A percentile compares a stretch with the other conserved stretches of the same genome.
phyloP scores from a whole-genome alignment of 1,284 basidiomycete species.

The Sporisorium scitamineum region DNA sequence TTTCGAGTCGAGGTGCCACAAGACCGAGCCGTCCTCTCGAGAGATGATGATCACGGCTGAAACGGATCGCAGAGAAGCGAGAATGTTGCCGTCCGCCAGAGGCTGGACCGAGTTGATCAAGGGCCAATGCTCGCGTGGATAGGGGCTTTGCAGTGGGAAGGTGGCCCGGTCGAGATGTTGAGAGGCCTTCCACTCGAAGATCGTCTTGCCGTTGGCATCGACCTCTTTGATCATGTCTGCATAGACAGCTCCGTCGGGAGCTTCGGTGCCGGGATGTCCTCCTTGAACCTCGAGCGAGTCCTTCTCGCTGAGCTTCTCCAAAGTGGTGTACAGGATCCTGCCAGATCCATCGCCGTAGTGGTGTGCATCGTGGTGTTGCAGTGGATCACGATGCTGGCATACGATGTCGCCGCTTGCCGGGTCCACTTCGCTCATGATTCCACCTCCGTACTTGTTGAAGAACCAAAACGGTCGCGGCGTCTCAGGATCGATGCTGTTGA shows the following conservation, averaged over 20 bases:
- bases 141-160: constrained; percentile 3
- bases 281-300: constrained; percentile 2
- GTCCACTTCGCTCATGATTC: constrained; percentile 7
- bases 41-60: constrained; percentile 5
- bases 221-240: constrained; percentile 6
- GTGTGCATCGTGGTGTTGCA: constrained; percentile 5
- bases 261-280: constrained; percentile 6
- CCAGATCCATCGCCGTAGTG: constrained; percentile 7
- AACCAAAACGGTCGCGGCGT: constrained; percentile 6
- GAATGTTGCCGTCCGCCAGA: constrained; percentile 1
- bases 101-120: constrained; percentile 6
- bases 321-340: constrained; percentile 1
- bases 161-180: not conserved
- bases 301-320: not conserved
- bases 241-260: constrained; percentile 2
- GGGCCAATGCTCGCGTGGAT: constrained; percentile 6
- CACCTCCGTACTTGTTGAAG: constrained; percentile 5
- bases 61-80: constrained; percentile 5
- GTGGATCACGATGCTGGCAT: not conserved
- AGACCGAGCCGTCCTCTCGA: not conserved
- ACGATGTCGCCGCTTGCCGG: not conserved
- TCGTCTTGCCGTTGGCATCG: not conserved
- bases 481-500: constrained; percentile 6
- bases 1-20: constrained; percentile 8
- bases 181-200: constrained; percentile 6